phyloP scores from a whole-genome alignment of 805 yeast genomes.

The Blastobotrys muscicola region DNA sequence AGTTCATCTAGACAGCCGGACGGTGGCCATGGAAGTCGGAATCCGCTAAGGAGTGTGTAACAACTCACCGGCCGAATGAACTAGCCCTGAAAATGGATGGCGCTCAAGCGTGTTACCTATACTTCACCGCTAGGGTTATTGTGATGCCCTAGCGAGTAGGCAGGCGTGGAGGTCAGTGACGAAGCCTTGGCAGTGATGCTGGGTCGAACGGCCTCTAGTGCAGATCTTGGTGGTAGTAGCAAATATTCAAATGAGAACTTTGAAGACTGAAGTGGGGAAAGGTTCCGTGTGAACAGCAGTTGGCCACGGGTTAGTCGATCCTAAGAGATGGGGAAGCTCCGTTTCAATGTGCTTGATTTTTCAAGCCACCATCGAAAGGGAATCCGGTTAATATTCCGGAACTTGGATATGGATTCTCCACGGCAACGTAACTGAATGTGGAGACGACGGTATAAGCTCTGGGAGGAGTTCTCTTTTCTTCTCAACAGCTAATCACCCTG shows the following conservation, averaged over 20 bases:
- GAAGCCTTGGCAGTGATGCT: slow-evolving; percentile 34
- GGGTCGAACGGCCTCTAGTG: slow-evolving; percentile 36
- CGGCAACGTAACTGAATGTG: slow-evolving; percentile 36
- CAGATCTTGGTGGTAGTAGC: slow-evolving; percentile 37
- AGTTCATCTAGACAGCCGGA: slow-evolving; percentile 40
- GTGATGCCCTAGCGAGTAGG: slow-evolving; percentile 34
- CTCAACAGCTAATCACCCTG: slow-evolving; percentile 35
- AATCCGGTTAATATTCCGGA: slow-evolving; percentile 37
- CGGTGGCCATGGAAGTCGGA: slow-evolving; percentile 46
- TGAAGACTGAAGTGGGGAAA: slow-evolving; percentile 37
- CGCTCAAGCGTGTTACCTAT: slow-evolving; percentile 35
- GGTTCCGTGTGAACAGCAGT: slow-evolving; percentile 37
- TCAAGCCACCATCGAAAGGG: slow-evolving; percentile 34
- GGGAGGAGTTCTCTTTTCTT: slow-evolving; percentile 37
- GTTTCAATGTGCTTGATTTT: slow-evolving; percentile 30
- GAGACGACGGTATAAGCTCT: slow-evolving; percentile 36
- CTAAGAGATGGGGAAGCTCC: slow-evolving; percentile 35
- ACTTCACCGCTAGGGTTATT: slow-evolving; percentile 33
- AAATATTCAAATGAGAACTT: slow-evolving; percentile 35
- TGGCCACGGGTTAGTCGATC: slow-evolving; percentile 37
- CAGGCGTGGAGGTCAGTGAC: slow-evolving; percentile 35
- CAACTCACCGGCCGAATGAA: slow-evolving; percentile 45
- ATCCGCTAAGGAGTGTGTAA: slow-evolving; percentile 47
- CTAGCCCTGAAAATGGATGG: slow-evolving; percentile 37
- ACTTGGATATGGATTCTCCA: slow-evolving; percentile 35